Evolutionary conservation across 345 rosid genomes (phyloP).

Genomic region (Anacardium occidentale): DNA sequence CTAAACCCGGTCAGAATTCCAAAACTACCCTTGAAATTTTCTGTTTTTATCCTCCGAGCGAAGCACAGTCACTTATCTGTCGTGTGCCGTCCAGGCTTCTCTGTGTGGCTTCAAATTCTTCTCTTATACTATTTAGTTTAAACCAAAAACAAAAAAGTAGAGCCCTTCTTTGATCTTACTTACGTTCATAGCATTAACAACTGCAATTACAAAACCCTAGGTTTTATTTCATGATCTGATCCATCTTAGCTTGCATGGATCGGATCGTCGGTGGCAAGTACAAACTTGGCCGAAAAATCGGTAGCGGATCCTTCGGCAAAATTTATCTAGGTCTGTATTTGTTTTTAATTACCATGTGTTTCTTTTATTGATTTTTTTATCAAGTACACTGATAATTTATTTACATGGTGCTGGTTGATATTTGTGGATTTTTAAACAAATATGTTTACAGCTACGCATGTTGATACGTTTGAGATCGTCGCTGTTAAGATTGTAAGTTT

Average conservation of each 20-base stretch:
- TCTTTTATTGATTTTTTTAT: background rate
- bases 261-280: constrained; percentile 84
- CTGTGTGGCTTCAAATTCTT: constrained; percentile 29
- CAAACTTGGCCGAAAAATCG: constrained; percentile 91
- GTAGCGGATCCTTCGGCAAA: constrained; percentile 96
- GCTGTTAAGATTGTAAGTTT: constrained; percentile 90
- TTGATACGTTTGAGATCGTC: constrained; percentile 85
- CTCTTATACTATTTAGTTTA: background rate
- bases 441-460: constrained; percentile 65
- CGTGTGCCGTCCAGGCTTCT: constrained; percentile 11
- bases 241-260: constrained; percentile 42
- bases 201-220: background rate
- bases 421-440: background rate
- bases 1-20: constrained; percentile 19
- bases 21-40: constrained; percentile 25
- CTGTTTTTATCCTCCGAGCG: constrained; percentile 12
- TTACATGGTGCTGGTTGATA: constrained; percentile 11
- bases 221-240: constrained; percentile 31
- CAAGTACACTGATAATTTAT: background rate
- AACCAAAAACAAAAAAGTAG: background rate
- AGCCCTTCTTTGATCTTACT: background rate
- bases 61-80: constrained; percentile 15
- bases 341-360: background rate
- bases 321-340: constrained; percentile 69
- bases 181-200: background rate